Evolutionary conservation across 768 basidiomycete genomes (phyloP).

Genomic region (Trametes meyenii): DNA sequence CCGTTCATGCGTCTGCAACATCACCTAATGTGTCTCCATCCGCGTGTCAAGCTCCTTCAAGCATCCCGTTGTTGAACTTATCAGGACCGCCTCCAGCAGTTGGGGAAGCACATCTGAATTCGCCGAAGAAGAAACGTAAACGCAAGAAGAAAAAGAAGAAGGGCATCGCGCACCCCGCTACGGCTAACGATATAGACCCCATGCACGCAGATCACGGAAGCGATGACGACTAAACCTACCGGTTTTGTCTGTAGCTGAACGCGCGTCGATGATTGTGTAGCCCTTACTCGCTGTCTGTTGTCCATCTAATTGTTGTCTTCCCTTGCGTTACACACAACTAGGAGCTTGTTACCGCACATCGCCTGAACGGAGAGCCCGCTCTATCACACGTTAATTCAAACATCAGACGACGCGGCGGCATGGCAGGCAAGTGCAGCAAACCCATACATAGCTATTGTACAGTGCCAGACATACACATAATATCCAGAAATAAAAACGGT

Average conservation of each 20-base stretch:
- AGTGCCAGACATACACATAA: not conserved
- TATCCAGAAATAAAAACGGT: not conserved
- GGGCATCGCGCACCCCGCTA: constrained; percentile 12
- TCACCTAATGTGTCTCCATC: not conserved
- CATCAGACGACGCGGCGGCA: too few relatives aligned
- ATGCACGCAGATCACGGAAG: not conserved
- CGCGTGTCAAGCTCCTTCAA: constrained; percentile 1
- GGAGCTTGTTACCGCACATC: too few relatives aligned
- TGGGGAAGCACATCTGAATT: constrained; percentile 5
- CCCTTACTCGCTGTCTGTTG: not conserved
- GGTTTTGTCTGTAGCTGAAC: not conserved
- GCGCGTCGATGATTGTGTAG: not conserved
- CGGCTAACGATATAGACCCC: not conserved
- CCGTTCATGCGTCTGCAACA: not conserved
- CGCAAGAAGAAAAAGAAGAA: constrained; percentile 50
- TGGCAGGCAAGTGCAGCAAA: too few relatives aligned
- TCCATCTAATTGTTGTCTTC: too few relatives aligned
- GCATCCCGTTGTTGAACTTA: constrained; percentile 56
- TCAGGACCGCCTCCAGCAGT: constrained; percentile 46
- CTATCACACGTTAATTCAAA: too few relatives aligned
- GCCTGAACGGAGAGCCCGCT: too few relatives aligned
- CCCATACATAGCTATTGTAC: not conserved
- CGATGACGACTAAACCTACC: not conserved
- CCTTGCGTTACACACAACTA: too few relatives aligned
- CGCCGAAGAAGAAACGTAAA: constrained; percentile 58